Percentiles rank a stretch among this genome's conserved stretches.
Conservation (phyloP, 352 stramenopile species). For the Globisporangium yorkense region DNA sequence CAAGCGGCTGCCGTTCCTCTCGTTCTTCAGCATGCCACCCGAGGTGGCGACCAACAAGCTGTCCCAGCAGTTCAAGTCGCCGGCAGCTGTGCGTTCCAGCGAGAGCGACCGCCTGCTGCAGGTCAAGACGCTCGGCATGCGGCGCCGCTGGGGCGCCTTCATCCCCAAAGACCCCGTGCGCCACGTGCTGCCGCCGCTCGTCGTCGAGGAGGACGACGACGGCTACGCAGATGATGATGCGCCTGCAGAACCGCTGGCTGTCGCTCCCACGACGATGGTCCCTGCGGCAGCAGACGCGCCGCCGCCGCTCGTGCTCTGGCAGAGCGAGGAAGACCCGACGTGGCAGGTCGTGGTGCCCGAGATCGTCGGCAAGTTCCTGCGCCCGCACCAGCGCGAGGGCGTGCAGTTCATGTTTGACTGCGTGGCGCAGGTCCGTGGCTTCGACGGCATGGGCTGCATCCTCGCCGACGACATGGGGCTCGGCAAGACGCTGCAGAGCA, state of each 20-base stretch:
- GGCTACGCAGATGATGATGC: conserved; percentile 21
- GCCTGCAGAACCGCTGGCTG: conserved; percentile 10
- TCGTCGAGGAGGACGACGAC: conserved; percentile 51
- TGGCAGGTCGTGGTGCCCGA: conserved; percentile 78
- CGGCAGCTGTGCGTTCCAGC: conserved; percentile 49
- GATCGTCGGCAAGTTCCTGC: conserved; percentile 93
- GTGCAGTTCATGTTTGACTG: conserved; percentile 98
- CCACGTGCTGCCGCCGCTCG: conserved; percentile 54
- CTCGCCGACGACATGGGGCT: conserved; percentile 87
- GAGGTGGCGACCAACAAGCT: conserved; percentile 51
- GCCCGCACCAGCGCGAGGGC: conserved; percentile 94
- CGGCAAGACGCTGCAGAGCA: conserved; percentile 86
- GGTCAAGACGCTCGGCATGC: conserved; percentile 82
- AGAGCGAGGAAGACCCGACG: conserved; percentile 55
- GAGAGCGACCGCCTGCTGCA: conserved; percentile 76
- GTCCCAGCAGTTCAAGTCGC: conserved; percentile 73
- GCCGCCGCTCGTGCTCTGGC: conserved; percentile 76
- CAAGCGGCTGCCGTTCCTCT: conserved; percentile 79
- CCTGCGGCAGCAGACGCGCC: conserved; percentile 26
- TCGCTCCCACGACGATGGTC: conserved; percentile 18
- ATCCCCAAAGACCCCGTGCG: conserved; percentile 51
- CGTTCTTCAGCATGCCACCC: conserved; percentile 65
- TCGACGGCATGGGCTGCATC: conserved; percentile 83
- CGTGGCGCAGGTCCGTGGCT: conserved; percentile 66
- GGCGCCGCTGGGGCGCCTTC: conserved; percentile 46